Base-by-base conservation (phyloP, 2,329 filamentous ascomycete genomes). In the Trichoderma sp. region DNA sequence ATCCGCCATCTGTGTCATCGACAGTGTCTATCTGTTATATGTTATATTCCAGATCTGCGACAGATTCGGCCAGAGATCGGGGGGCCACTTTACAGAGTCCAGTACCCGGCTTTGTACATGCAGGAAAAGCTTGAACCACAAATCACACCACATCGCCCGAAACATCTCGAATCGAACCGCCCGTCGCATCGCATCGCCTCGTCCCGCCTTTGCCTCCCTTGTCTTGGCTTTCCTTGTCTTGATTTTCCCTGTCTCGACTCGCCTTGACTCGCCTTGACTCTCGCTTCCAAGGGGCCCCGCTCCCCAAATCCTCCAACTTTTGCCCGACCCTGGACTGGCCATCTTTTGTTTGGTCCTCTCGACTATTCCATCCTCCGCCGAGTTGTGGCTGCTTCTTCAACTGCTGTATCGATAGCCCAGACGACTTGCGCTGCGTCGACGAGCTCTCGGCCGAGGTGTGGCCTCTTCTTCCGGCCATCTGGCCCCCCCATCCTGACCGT, bases 401-500 rank as follows among this genome's bases (percentile, higher is more conserved):
- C 50, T 12, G 19, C 50, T 7, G 39, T 35, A 48, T 52, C 59
- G 32, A 52, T 48, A 9, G 50, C 27, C 42, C 48, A 34, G 50
- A 35, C 61, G 37, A 42, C 42, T 27, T 65, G 37, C 52, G 35
- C 19, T 48, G 50, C 52, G n/a, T 64, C 48, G 5, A 39, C 48
- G 19, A 25, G 52, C 45, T 29, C 50, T 56, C 48, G 50, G 50
- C 50, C 61, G 50, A 56, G 25, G 48, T 64, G 50, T 25, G 17
- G 34, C 52, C 32, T 39, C 50, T 65, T 37, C n/a, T 34, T 48
- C 5, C 27, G 37, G 25, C 35, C 19, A 10, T 48, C 50, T 57
- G 52, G 52, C 63, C 63, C 63, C 63, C 63, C 63, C 63, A 48
- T 65, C 52, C 42, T 63, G 52, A 57, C 37, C 58, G 22, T 56